phyloP scores from a whole-genome alignment of 768 basidiomycete species.

The Collybia sordida region DNA sequence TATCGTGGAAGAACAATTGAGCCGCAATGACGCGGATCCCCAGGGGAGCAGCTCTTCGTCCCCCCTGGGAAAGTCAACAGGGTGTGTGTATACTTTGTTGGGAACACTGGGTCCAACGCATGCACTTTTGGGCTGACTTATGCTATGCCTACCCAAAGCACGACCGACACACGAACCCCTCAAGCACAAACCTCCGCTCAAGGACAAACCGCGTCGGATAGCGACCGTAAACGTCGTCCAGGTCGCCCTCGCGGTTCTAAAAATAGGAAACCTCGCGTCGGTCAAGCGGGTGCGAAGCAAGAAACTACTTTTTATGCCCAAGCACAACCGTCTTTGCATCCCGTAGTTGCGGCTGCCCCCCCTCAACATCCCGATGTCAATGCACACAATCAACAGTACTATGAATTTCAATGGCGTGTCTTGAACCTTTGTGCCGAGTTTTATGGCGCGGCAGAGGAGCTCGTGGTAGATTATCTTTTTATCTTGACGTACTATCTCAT shows the following conservation, averaged over 20 bases:
- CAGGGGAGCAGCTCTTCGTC: slow-evolving; percentile 39
- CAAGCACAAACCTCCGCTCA: slow-evolving; percentile 25
- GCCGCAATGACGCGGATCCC: slow-evolving; percentile 41
- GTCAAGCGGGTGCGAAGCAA: slow-evolving; percentile 28
- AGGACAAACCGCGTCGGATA: too few relatives aligned
- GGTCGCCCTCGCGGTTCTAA: slow-evolving; percentile 82
- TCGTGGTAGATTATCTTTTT: slow-evolving; percentile 56
- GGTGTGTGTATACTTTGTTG: slow-evolving; percentile 18
- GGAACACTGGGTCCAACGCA: slow-evolving; percentile 1
- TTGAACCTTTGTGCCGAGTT: slow-evolving; percentile 83
- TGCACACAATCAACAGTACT: slow-evolving; percentile 74
- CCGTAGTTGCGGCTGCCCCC: slow-evolving; percentile 23
- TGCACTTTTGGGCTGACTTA: slow-evolving; percentile 8
- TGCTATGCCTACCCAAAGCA: slow-evolving; percentile 14
- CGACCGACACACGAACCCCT: slow-evolving; percentile 21
- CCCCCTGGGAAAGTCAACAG: slow-evolving; percentile 30
- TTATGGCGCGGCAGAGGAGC: slow-evolving; percentile 82
- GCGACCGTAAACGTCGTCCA: slow-evolving; percentile 64
- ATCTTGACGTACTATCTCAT: slow-evolving; percentile 8
- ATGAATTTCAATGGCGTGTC: slow-evolving; percentile 86
- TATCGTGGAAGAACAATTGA: slow-evolving; percentile 68
- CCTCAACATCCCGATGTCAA: slow-evolving; percentile 51
- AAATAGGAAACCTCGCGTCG: slow-evolving; percentile 52
- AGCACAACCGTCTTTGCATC: slow-evolving; percentile 22
- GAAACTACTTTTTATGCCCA: slow-evolving; percentile 46